Conservation (phyloP, 331 rosid species). For the Saraca asoca region DNA sequence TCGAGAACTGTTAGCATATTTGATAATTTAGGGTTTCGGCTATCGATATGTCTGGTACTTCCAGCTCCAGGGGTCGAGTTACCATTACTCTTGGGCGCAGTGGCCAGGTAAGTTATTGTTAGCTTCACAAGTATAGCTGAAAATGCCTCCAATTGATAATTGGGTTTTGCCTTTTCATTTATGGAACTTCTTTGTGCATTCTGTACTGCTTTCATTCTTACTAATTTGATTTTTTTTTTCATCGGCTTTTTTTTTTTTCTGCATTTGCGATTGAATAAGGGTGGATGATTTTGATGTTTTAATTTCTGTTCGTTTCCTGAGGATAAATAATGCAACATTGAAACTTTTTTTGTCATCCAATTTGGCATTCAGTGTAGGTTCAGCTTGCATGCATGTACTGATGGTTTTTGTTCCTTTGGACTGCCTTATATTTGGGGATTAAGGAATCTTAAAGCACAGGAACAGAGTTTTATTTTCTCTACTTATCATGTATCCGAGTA, state of each 20-base stretch:
- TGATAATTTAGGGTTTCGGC: constrained; percentile 55
- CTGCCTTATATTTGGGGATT: background rate
- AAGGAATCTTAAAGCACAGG: background rate
- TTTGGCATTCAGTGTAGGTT: too few relatives aligned
- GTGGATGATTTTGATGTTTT: too few relatives aligned
- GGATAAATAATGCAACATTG: too few relatives aligned
- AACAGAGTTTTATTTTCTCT: background rate
- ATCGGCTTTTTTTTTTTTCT: too few relatives aligned
- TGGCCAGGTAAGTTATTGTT: constrained; percentile 60
- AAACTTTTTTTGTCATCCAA: too few relatives aligned
- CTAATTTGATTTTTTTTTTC: too few relatives aligned
- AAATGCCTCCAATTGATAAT: background rate
- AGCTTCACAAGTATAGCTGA: background rate
- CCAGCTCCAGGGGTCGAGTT: constrained; percentile 58
- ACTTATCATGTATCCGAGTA: constrained; percentile 2
- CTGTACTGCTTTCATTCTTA: too few relatives aligned
- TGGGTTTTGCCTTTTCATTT: background rate
- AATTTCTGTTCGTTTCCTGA: too few relatives aligned
- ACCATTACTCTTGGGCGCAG: constrained; percentile 91
- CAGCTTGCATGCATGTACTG: too few relatives aligned
- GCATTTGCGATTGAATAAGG: too few relatives aligned
- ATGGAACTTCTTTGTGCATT: too few relatives aligned
- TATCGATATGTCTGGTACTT: constrained; percentile 59
- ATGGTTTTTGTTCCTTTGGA: too few relatives aligned
- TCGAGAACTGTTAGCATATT: constrained; percentile 22